Base-by-base conservation (phyloP, 2,329 filamentous ascomycete genomes). In the Plenodomus lindquistii region DNA sequence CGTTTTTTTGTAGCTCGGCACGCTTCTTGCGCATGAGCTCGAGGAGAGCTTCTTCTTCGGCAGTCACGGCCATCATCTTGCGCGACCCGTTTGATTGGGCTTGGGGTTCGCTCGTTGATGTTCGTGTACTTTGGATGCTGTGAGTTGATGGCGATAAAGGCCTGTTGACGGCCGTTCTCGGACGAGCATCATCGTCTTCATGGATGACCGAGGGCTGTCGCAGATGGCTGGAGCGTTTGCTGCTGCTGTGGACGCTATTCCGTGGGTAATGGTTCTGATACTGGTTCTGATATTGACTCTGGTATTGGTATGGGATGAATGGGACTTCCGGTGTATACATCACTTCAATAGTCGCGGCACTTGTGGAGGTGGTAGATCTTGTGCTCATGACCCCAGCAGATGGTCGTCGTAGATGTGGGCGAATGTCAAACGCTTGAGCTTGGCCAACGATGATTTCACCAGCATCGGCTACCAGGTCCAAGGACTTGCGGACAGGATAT, bases 21-120 rank as follows among this genome's bases (percentile, higher is more conserved):
- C 77, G 71, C 57, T 79, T 79, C 47, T 73, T 70, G 7, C 77
- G 74, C 75, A 80, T 78, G 62, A 79, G 65, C 45, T 79, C 77
- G 29, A 80, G 54, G 13, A 80, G 57, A 19, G 75, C 73, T 60
- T 78, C 77, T 56, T 80, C 77, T 57, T 80, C 77, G 44, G 76
- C 70, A 1, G 77, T 78, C 15, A 80, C 77, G 22, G 75, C 74
- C 73, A 80, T 78, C 22, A 73, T 58, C 48, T 72, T 74, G 34
- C 63, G 69, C 20, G 59, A 52, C 57, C 52, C 62, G 51, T 48
- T 62, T 21, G 50, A 57, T 11, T 59, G 58, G 7, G 67, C 56
- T 35, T 70, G 66, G 8, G 70, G 66, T 40, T 71, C 70, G 44
- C 69, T 71, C 9, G 50, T 55, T 9, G 70, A 68, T 1, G 69